Base-by-base conservation (phyloP, 108 stramenopile species). In the Discostella stelligeroides region DNA sequence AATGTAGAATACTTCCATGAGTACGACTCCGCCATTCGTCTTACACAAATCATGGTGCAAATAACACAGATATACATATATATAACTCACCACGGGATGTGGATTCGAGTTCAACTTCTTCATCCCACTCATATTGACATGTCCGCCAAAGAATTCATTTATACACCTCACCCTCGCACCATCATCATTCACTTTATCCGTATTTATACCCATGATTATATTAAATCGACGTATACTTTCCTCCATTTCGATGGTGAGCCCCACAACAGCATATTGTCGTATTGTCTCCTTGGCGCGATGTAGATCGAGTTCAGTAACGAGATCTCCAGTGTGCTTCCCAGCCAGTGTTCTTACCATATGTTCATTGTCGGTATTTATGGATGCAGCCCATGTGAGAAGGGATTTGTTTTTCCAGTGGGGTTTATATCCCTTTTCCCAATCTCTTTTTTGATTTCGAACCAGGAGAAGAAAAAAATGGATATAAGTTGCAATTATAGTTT, bases 371-470 rank as follows among this genome's bases (percentile, higher is more conserved):
- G 17, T 25, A 29, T 38, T 47, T 8, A 60, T 34, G 21, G 10
- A 40, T 27, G 29, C 41, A 34, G 69, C 78, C 78, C 78, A 85
- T 50, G 82, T 68, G 21, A 82, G 15, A n/a, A 85, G 18, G 7
- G 71, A 60, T 61, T 80, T 74, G 29, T 73, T 59, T 23, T 69
- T 48, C 65, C 80, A 77, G 11, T 76, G 72, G 0, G 82, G 80
- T 27, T 63, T 58, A 25, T 83, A 87, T 0, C 72, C 75, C 23
- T 54, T 49, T 65, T 85, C 84, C 84, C 84, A n/a, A n/a, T n/a
- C n/a, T n/a, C n/a, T n/a, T n/a, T n/a, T n/a, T n/a, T n/a, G n/a
- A n/a, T n/a, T n/a, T n/a, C n/a, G n/a, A n/a, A n/a, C n/a, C n/a
- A n/a, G n/a, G n/a, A n/a, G n/a, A n/a, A n/a, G n/a, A n/a, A n/a